Evolutionary conservation across 1,139 yeast genomes (phyloP).

Genomic region (Blastobotrys raffinosifermentans): DNA sequence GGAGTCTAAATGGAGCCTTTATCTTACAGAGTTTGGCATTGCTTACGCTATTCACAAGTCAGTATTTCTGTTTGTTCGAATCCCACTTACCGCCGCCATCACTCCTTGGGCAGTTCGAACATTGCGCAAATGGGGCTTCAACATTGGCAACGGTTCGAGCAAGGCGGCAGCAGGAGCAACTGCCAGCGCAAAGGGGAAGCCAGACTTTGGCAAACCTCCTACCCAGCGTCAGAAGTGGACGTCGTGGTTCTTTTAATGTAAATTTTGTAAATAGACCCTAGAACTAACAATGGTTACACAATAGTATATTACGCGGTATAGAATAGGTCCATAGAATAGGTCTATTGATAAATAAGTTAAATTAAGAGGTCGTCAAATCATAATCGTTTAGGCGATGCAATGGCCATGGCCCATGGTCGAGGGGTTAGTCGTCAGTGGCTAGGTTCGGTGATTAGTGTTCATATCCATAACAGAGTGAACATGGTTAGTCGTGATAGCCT

Average conservation of each 20-base stretch:
- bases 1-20: constrained; percentile 31
- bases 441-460: no score
- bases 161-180: constrained; percentile 30
- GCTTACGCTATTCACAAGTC: constrained; percentile 95
- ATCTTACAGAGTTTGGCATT: constrained; percentile 71
- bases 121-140: constrained; percentile 74
- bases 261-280: not conserved
- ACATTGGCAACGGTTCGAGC: constrained; percentile 57
- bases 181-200: constrained; percentile 25
- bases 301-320: no score
- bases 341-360: no score
- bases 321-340: no score
- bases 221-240: constrained; percentile 53
- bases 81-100: constrained; percentile 88
- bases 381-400: no score
- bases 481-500: no score
- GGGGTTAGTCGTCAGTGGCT: no score
- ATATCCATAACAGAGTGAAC: no score
- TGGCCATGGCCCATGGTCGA: no score
- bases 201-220: constrained; percentile 49
- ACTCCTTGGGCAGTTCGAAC: constrained; percentile 72
- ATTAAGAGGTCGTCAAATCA: no score
- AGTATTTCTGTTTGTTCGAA: constrained; percentile 62
- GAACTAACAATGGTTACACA: not conserved
- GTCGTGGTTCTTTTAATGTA: constrained; percentile 48